These are phyloP conservation scores for Entomophthora muscae DNA, from an alignment of 371 early-diverging fungal genomes.

Conservation along the genomic window DNA sequence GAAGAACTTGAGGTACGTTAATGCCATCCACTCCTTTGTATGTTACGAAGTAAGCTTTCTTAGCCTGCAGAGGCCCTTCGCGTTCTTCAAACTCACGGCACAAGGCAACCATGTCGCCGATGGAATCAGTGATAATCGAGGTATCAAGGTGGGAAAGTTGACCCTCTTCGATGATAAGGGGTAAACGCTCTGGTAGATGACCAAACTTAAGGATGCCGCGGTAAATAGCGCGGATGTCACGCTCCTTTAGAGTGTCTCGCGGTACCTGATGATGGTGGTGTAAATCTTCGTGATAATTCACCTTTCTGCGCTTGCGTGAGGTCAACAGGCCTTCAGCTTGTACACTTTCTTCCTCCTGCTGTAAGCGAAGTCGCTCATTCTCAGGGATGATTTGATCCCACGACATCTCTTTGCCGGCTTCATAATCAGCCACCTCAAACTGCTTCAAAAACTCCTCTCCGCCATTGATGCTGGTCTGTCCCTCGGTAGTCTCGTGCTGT, in stretches of 20 bases:
- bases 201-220: conserved; percentile 70
- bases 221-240: conserved; percentile 57
- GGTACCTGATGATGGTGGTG: conserved; percentile 12
- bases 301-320: conserved; percentile 11
- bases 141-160: conserved; percentile 53
- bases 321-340: conserved; percentile 15
- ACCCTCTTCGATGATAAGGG: conserved; percentile 57
- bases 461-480: conserved; percentile 37
- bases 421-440: conserved; percentile 86
- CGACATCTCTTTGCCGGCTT: conserved; percentile 48
- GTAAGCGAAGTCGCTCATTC: conserved; percentile 46
- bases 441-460: conserved; percentile 85
- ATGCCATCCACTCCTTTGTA: conserved; percentile 62
- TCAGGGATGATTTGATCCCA: conserved; percentile 98
- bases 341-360: conserved; percentile 31
- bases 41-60: conserved; percentile 58
- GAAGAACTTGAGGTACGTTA: conserved; percentile 60
- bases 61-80: conserved; percentile 32
- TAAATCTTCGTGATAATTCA: conserved; percentile 14
- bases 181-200: conserved; percentile 48
- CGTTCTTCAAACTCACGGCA: conserved; percentile 47
- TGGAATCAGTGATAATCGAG: conserved; percentile 30
- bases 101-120: conserved; percentile 38
- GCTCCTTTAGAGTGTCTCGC: conserved; percentile 8
- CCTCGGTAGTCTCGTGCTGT: conserved; percentile 62